A percentile compares a stretch with the other conserved stretches of the same genome.
These are phyloP conservation scores for Remersonia thermophila DNA, from an alignment of 2,329 filamentous ascomycete genomes.

Conservation along the genomic window DNA sequence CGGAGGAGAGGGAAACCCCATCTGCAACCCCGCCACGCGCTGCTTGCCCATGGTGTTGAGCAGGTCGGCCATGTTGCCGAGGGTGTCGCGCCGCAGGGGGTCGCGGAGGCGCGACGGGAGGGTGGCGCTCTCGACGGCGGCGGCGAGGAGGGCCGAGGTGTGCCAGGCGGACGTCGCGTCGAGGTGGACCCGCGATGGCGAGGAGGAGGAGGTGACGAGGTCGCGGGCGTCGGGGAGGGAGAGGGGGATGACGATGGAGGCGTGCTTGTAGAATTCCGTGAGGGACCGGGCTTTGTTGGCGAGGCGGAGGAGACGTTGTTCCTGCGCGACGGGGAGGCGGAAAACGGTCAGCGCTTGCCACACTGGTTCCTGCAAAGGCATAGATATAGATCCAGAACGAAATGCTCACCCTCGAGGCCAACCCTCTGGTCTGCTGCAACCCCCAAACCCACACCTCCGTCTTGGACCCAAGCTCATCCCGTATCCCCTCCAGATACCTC, in stretches of 20 bases:
- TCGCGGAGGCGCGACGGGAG: conserved; percentile 59
- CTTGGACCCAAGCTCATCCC: conserved; percentile 79
- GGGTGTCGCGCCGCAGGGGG: conserved; percentile 32
- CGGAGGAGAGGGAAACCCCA: conserved; percentile 36
- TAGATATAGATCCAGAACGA: no score
- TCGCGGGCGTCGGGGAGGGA: conserved; percentile 38
- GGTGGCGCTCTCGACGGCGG: conserved; percentile 67
- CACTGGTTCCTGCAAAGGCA: no score
- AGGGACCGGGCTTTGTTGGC: conserved; percentile 66
- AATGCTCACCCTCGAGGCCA: conserved; percentile 37
- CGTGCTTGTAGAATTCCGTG: conserved; percentile 53
- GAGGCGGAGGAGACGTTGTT: conserved; percentile 51
- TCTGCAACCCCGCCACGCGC: conserved; percentile 60
- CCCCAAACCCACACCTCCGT: conserved; percentile 80
- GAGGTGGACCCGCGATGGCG: conserved; percentile 44
- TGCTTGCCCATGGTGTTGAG: conserved; percentile 70
- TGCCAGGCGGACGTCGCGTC: conserved; percentile 64
- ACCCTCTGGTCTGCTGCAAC: conserved; percentile 45
- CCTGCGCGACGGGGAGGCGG: no score
- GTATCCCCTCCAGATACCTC: conserved; percentile 60
- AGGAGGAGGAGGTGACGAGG: no score
- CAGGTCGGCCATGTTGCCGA: conserved; percentile 51
- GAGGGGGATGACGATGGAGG: conserved; percentile 69
- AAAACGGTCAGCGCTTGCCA: no score
- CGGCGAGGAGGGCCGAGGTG: conserved; percentile 60